phyloP scores from a whole-genome alignment of 306 rosid species.

The Purshia tridentata region DNA sequence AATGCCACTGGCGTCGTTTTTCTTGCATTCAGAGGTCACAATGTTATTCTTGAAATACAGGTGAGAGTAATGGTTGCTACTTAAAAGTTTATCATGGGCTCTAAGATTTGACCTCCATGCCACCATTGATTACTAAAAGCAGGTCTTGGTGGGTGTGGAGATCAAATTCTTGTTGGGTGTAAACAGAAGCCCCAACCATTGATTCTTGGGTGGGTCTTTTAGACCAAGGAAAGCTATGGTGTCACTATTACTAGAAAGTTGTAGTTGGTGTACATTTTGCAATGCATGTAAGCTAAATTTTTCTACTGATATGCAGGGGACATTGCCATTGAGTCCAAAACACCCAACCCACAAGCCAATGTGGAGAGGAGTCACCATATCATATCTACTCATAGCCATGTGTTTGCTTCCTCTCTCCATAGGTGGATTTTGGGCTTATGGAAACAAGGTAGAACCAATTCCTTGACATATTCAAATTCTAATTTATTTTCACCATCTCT shows the following conservation, averaged over 20 bases:
- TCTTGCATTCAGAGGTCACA: constrained; percentile 66
- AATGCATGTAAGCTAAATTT: not conserved
- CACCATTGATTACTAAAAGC: not conserved
- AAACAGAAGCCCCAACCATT: not conserved
- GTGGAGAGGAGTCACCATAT: constrained; percentile 48
- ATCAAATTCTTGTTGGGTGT: not conserved
- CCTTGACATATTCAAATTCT: too few species aligned
- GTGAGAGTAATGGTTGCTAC: constrained; percentile 17
- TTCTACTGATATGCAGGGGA: constrained; percentile 50
- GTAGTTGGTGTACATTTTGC: not conserved
- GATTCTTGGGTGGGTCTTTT: not conserved
- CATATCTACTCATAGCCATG: constrained; percentile 44
- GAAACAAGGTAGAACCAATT: constrained; percentile 43
- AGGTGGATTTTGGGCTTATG: constrained; percentile 71
- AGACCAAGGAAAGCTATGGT: too few species aligned
- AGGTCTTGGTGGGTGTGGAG: not conserved
- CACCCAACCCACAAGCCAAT: constrained; percentile 39
- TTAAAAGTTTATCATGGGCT: too few species aligned
- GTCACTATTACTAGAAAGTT: not conserved
- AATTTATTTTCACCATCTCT: too few species aligned
- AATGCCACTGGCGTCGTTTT: constrained; percentile 56
- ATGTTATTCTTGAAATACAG: constrained; percentile 76
- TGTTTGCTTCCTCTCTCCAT: constrained; percentile 58
- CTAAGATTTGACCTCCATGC: not conserved
- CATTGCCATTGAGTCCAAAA: constrained; percentile 50